Evolutionary conservation across 495 filamentous ascomycete genomes (phyloP).

Genomic region (Sordaria brevicollis): DNA sequence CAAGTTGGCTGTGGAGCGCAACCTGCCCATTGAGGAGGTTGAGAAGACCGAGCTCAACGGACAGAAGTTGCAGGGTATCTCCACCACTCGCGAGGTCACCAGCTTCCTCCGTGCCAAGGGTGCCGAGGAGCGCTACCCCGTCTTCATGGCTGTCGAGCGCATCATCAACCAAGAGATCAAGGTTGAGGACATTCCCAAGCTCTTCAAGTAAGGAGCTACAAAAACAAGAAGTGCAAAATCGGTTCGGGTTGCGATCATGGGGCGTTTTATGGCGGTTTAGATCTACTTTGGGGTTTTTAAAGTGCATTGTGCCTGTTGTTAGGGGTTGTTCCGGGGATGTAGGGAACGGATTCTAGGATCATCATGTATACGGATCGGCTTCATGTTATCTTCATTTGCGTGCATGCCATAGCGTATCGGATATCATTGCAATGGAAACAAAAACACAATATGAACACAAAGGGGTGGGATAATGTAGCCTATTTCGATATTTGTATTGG

Average conservation of each 20-base stretch:
- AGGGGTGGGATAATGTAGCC: not conserved
- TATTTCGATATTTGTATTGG: not conserved
- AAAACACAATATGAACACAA: not conserved
- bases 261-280: not conserved
- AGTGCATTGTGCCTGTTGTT: not conserved
- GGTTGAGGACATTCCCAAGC: slow-evolving; percentile 51
- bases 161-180: slow-evolving; percentile 49
- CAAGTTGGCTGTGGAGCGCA: slow-evolving; percentile 72
- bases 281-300: not conserved
- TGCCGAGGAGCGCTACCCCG: slow-evolving; percentile 72
- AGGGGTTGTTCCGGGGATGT: not conserved
- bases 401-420: not conserved
- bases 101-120: slow-evolving; percentile 69
- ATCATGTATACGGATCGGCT: not conserved
- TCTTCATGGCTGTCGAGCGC: slow-evolving; percentile 76
- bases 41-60: slow-evolving; percentile 88
- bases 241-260: not conserved
- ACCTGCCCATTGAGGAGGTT: slow-evolving; percentile 71
- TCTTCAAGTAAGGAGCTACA: slow-evolving; percentile 34
- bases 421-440: not conserved
- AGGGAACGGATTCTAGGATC: not conserved
- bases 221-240: not conserved
- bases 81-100: slow-evolving; percentile 85
- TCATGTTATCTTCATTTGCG: no score
- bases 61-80: slow-evolving; percentile 91